These are phyloP conservation scores for Rosa persica DNA, from an alignment of 306 rosid genomes.

Conservation along the genomic window DNA sequence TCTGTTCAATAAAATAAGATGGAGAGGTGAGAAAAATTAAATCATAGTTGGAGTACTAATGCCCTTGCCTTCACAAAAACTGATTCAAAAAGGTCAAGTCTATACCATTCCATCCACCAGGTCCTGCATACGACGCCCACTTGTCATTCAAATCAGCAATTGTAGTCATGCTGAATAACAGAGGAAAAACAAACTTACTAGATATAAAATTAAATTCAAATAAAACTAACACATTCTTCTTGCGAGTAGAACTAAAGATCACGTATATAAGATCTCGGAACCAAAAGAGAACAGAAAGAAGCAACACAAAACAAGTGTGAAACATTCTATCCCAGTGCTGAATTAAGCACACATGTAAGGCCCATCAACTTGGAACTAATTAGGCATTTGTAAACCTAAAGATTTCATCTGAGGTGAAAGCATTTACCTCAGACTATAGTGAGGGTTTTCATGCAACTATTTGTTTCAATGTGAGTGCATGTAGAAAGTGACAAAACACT, in stretches of 20 bases:
- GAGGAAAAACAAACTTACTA: constrained; percentile 27
- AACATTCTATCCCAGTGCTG: neutral
- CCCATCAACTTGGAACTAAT: constrained; percentile 5
- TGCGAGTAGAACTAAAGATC: neutral
- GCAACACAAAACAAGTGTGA: neutral
- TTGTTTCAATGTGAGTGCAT: neutral
- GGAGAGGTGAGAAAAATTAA: constrained; percentile 22
- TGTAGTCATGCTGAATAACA: constrained; percentile 74
- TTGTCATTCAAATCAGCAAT: constrained; percentile 87
- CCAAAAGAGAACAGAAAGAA: constrained; percentile 1
- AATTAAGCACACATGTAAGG: neutral
- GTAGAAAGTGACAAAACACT: constrained; percentile 16
- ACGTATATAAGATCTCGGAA: neutral
- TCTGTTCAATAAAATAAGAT: constrained; percentile 46
- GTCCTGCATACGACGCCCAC: constrained; percentile 99
- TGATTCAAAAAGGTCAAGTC: constrained; percentile 21
- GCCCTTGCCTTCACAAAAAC: constrained; percentile 10
- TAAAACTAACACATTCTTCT: neutral
- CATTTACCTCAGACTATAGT: neutral
- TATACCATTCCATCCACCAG: constrained; percentile 99
- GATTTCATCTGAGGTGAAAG: neutral
- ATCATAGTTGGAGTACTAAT: constrained; percentile 22
- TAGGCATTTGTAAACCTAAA: neutral
- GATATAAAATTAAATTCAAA: constrained; percentile 2
- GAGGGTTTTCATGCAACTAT: neutral